phyloP scores from a whole-genome alignment of 176 grass and related monocot genomes.

The Themeda triandra region DNA sequence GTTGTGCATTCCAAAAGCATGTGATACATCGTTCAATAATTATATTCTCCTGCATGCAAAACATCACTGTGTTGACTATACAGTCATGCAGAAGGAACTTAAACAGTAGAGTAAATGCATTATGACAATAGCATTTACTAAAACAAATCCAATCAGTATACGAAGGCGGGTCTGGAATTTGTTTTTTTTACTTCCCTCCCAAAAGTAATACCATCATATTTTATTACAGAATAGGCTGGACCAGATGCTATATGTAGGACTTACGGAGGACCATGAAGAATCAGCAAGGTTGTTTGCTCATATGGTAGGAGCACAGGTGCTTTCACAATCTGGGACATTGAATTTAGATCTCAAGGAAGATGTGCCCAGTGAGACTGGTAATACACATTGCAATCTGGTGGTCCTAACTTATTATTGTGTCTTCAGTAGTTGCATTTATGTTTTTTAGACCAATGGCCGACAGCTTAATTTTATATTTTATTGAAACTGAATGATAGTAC shows the following conservation, averaged over 20 bases:
- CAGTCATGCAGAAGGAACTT: neutral
- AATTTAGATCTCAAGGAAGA: constrained; percentile 57
- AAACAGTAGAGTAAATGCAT: neutral
- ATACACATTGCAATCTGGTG: neutral
- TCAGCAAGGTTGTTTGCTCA: constrained; percentile 87
- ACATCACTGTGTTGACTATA: neutral
- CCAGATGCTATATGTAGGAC: constrained; percentile 84
- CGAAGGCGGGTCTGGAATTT: neutral
- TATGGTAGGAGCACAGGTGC: constrained; percentile 96
- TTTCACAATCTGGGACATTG: constrained; percentile 66
- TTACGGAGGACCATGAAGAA: constrained; percentile 96
- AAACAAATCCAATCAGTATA: constrained; percentile 17
- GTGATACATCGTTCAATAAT: neutral
- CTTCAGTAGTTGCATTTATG: neutral
- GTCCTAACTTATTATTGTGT: neutral
- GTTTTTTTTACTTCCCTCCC: constrained; percentile 11
- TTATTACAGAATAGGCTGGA: constrained; percentile 82
- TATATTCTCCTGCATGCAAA: constrained; percentile 4
- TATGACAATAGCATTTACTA: neutral
- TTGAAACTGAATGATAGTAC: neutral
- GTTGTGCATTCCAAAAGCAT: neutral
- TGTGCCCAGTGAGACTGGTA: constrained; percentile 50
- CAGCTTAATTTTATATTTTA: neutral
- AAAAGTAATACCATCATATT: constrained; percentile 20
- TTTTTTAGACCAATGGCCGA: neutral